Evolutionary conservation across 2,329 filamentous ascomycete genomes (phyloP), one percentile per base, ranked within the genome.

Genomic region (Lasiodiplodia gonubiensis): DNA sequence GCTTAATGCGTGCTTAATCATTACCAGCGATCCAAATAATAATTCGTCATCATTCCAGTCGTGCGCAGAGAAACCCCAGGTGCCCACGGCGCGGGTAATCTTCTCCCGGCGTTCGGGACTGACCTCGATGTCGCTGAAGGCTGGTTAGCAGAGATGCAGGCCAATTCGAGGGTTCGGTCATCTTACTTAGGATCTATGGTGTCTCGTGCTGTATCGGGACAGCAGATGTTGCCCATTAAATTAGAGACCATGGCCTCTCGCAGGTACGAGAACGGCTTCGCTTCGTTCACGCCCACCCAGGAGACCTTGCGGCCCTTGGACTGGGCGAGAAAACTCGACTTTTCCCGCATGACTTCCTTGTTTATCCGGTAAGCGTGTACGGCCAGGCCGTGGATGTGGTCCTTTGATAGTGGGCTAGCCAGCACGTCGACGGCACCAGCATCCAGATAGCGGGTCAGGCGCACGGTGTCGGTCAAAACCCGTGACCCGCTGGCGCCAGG

Each of bases 231-330:
- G 74, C 90, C 90, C 92, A 97, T 95, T 67, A 97, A 85, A 67
- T 90, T 90, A 1, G 93, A 95, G 5, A 97, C 94, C 93, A 97
- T 97, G 60, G 92, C 92, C 80, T 97, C 94, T 69, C 94, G 86
- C 66, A 97, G 81, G 79, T 97, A 97, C 18, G 92, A 90, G 80
- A 93, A 97, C 1, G 93, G 93, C 76, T 94, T 91, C 72, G 92
- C 88, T 71, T 94, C 92, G 74, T 92, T 88, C 12, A 96, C 86
- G 30, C 94, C 93, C 51, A 97, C 93, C 94, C 94, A 97, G 0
- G 94, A 97, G 64, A 93, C 88, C 78, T 96, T 96, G 66, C 93
- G 87, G 53, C 90, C 89, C 71, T 90, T 89, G 74, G 90, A 90
- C 68, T 90, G 84, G 68, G 91, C 90, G 67, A 93, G 76, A 69